Base-by-base conservation (phyloP, 2,329 filamentous ascomycete species). In the Diaporthe velutina region DNA sequence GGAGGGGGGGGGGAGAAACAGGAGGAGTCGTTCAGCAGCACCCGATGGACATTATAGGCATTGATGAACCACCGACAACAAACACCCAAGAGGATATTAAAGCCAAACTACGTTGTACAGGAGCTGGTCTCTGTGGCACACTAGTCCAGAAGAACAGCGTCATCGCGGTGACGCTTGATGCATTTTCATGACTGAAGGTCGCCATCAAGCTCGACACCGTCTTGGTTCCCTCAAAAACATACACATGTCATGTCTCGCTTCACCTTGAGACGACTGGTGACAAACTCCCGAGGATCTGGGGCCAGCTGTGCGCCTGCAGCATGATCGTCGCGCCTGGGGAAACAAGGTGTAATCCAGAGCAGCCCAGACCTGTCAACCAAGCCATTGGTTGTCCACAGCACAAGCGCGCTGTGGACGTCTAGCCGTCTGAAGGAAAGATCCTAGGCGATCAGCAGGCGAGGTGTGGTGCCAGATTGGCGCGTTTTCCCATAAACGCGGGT, bases 171-270 rank as follows among this genome's bases (percentile, higher is more conserved):
- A 54, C 66, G 73, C 48, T 40, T 42, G 48, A 22, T 19, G 28
- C 45, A 42, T 25, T 33, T 30, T n/a, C 70, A 61, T 61, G 70
- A 71, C 70, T 45, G 57, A 25, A 33, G 19, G 40, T 22, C 58
- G 30, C 30, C 42, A 61, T 35, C 45, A 33, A 45, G 25, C 25
- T 42, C 52, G 50, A 33, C 42, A 35, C 68, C 38, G 38, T 40
- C 54, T 30, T n/a, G 45, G 28, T 3, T 28, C 38, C 57, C 45
- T 33, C 12, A 45, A 40, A 30, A 72, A 35, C 57, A 64, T 42
- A 17, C 45, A 58, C 15, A 70, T 57, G 60, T 38, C 60, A 54
- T 73, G 70, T 75, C 70, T 73, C 40, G 70, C 73, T 73, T 68
- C 70, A 61, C 50, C 61, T 48, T 57, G 61, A 70, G 55, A 70